phyloP scores from a whole-genome alignment of 179 eudicot genomes.

The Beta macrorhiza region DNA sequence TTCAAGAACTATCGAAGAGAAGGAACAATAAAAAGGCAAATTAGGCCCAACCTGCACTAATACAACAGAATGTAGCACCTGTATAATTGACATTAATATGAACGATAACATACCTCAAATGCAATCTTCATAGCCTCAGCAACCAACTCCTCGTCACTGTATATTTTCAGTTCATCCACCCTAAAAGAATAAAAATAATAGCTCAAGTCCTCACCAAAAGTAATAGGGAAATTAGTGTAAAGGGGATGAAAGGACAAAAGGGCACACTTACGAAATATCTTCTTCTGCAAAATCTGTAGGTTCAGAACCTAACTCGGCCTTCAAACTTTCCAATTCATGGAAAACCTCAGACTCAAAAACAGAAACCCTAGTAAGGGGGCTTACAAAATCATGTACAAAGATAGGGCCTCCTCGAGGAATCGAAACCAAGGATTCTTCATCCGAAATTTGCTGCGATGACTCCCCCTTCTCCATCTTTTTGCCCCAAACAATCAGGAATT shows the following conservation, averaged over 20 bases:
- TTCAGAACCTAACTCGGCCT: slow-evolving; percentile 33
- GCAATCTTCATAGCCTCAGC: slow-evolving; percentile 63
- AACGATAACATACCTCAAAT: slow-evolving; percentile 50
- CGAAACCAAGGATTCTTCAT: slow-evolving; percentile 35
- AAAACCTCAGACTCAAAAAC: slow-evolving; percentile 43
- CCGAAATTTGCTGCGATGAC: slow-evolving; percentile 21
- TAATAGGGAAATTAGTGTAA: background rate
- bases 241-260: background rate
- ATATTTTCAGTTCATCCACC: slow-evolving; percentile 67
- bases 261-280: slow-evolving; percentile 41
- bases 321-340: slow-evolving; percentile 34
- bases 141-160: slow-evolving; percentile 71
- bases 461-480: slow-evolving; percentile 22
- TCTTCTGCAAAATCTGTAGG: slow-evolving; percentile 26
- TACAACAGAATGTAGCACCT: too few relatives aligned
- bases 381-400: slow-evolving; percentile 54
- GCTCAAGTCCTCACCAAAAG: background rate
- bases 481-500: background rate
- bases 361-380: slow-evolving; percentile 53
- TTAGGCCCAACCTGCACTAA: too few relatives aligned
- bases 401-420: slow-evolving; percentile 83
- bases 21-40: background rate
- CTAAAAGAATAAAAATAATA: slow-evolving; percentile 26
- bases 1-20: slow-evolving; percentile 2
- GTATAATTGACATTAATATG: background rate